Evolutionary conservation across 441 rosid genomes (phyloP).

Genomic region (Heliophila coronopifolia): DNA sequence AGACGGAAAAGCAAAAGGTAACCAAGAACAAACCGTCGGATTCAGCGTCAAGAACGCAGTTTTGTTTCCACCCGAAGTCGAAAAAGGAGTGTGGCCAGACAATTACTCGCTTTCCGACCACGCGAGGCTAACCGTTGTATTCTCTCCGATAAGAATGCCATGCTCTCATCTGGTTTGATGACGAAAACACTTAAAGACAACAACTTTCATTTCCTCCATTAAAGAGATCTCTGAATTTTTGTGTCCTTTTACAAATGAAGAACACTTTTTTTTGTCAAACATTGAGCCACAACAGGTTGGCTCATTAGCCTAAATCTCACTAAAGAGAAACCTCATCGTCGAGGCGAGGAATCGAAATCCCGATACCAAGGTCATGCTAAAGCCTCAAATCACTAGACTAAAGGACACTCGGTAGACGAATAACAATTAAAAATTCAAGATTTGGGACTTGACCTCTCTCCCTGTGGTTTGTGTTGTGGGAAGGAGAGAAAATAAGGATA

Average conservation of each 20-base stretch:
- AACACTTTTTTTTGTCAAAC: no score
- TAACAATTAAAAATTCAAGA: no score
- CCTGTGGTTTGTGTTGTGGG: not conserved
- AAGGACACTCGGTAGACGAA: no score
- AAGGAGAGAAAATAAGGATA: conserved; percentile 14
- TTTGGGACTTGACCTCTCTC: conserved; percentile 17
- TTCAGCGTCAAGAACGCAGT: conserved; percentile 92
- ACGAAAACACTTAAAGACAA: conserved; percentile 17
- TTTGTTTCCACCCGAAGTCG: conserved; percentile 85
- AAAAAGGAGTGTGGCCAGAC: conserved; percentile 90
- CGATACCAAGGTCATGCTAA: no score
- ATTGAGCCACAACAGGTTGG: no score
- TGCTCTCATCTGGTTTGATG: conserved; percentile 44
- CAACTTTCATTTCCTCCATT: conserved; percentile 6
- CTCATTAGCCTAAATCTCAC: no score
- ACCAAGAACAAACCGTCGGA: conserved; percentile 57
- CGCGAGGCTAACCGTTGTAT: conserved; percentile 82
- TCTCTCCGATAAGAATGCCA: conserved; percentile 87
- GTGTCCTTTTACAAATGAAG: conserved; percentile 8
- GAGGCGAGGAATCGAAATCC: no score
- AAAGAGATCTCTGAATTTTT: conserved; percentile 11
- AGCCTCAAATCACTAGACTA: no score
- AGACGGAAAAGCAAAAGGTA: conserved; percentile 28
- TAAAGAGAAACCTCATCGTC: no score
- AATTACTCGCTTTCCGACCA: conserved; percentile 84